Evolutionary conservation across 2,329 filamentous ascomycete species (phyloP).

Genomic region (Colletotrichum sp.): DNA sequence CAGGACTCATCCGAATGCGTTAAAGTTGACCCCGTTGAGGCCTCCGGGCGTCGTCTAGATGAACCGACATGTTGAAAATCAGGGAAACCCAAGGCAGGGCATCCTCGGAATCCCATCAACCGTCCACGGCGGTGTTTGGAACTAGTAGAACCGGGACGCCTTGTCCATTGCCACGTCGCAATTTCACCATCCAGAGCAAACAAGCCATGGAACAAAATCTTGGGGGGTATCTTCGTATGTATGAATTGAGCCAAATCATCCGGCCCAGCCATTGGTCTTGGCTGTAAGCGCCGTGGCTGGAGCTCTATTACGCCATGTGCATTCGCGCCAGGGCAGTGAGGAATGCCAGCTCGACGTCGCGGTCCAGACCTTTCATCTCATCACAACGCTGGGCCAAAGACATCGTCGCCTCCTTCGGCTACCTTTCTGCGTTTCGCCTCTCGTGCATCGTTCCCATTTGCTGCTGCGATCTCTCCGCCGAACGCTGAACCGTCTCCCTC

Average conservation of each 20-base stretch:
- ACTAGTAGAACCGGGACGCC: neutral
- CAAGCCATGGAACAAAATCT: neutral
- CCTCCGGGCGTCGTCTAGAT: neutral
- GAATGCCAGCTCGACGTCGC: neutral
- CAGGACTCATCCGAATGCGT: neutral
- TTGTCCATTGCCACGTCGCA: neutral
- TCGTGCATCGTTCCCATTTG: slow-evolving; percentile 27
- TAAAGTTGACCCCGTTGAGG: neutral
- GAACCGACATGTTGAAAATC: neutral
- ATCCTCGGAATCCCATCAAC: neutral
- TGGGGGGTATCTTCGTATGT: slow-evolving; percentile 14
- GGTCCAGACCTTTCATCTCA: neutral
- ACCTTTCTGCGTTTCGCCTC: slow-evolving; percentile 54
- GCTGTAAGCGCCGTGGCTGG: neutral
- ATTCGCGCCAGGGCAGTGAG: neutral
- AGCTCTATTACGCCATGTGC: neutral
- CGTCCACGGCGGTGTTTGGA: neutral
- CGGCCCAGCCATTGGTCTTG: neutral
- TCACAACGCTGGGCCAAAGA: slow-evolving; percentile 43
- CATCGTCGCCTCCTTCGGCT: slow-evolving; percentile 42
- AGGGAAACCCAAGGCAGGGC: neutral
- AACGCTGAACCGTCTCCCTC: slow-evolving; percentile 52
- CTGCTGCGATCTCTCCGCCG: slow-evolving; percentile 34
- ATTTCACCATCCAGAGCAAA: neutral
- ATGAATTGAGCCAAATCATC: neutral